Percentiles rank a stretch among this genome's conserved stretches.
Conservation (phyloP, 169 alveolate species). For the Toxoplasma gondii region DNA sequence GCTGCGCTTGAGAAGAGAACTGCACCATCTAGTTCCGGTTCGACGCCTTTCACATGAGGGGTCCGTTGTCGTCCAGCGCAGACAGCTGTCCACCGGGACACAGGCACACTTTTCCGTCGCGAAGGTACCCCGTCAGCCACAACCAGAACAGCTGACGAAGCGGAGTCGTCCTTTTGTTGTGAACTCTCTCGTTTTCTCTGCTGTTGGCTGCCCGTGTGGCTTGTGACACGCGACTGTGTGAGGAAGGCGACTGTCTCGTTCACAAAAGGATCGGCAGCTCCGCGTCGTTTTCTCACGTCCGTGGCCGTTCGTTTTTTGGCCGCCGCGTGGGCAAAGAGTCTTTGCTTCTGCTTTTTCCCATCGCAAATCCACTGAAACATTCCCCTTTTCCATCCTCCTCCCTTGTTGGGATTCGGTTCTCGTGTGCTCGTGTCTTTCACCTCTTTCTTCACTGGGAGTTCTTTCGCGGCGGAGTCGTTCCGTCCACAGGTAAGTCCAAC, state of each 20-base stretch:
- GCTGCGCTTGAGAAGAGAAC: not conserved
- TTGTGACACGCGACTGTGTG: not conserved
- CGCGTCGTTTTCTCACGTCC: not conserved
- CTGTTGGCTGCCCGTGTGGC: not conserved
- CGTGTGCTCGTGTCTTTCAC: not conserved
- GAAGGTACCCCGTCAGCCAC: conserved; percentile 3
- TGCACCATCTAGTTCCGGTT: not conserved
- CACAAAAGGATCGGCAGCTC: not conserved
- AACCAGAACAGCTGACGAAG: not conserved
- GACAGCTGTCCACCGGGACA: not conserved
- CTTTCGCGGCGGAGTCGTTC: not conserved
- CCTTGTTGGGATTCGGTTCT: not conserved
- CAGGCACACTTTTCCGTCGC: not conserved
- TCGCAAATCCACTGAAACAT: too few species aligned
- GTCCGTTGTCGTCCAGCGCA: not conserved
- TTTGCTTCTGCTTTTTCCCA: too few species aligned
- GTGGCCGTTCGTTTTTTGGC: not conserved
- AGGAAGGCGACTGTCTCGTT: not conserved
- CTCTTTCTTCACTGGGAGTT: not conserved
- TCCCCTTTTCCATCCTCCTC: not conserved
- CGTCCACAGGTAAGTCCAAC: not conserved
- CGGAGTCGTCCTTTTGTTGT: not conserved
- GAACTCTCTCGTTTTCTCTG: not conserved
- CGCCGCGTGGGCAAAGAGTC: not conserved
- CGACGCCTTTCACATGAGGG: not conserved